Base-by-base conservation (phyloP, 345 rosid genomes). In the Sisymbrium altissimum region DNA sequence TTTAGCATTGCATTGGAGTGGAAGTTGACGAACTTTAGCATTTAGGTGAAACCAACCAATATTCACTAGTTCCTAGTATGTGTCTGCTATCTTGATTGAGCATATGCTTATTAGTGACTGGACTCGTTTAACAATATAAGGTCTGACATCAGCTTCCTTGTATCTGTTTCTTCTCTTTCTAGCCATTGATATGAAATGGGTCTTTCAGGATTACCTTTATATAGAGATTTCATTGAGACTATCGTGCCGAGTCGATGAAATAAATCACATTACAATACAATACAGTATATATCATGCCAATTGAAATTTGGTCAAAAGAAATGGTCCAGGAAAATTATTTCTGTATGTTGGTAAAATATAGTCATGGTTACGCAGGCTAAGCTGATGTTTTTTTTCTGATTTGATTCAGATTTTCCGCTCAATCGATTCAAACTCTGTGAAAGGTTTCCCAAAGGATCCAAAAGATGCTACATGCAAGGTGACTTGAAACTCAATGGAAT, bases 381-480 rank as follows among this genome's bases (percentile, higher is more conserved):
- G 17, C 63, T 59, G 68, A 60, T 68, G 55, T 52, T 12, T 21
- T 12, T 21, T 4, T 45, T 12, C 23, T 68, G 64, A 64, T 70
- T 63, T 50, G 29, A 9, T 76, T 74, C 60, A 92, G 97, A 85
- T 92, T 41, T 92, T 92, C 71, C 96, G 98, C 23, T 92, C 95
- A 9, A 90, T 92, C 23, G 98, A 92, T 81, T 90, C 98, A 57
- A 86, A 70, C 73, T 92, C 98, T 52, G 93, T 92, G 69, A 87
- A 85, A 82, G 95, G 98, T 67, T 87, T 92, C 73, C 97, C 93
- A 0, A 79, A 80, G 46, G 87, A 90, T 32, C 90, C 98, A 29
- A 86, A 75, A 80, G 86, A 88, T 52, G 93, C 88, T 44, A 73
- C 84, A 59, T 79, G 71, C 73, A 79, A 58, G 94, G 96, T 90